Percentiles rank a stretch among this genome's conserved stretches.
phyloP scores from a whole-genome alignment of 768 basidiomycete species.

The Collybiopsis confluens region DNA sequence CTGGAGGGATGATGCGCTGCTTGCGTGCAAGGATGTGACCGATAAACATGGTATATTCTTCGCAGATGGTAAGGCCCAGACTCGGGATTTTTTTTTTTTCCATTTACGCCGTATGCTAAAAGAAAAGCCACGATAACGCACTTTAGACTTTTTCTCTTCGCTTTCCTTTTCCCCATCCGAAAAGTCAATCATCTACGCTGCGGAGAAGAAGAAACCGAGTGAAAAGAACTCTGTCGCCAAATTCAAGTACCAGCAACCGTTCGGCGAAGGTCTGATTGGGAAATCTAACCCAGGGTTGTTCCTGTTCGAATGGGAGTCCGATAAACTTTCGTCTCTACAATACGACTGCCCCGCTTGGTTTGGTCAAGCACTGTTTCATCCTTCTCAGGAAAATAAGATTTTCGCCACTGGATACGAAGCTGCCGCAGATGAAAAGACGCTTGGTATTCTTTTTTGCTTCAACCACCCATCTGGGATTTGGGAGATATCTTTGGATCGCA shows the following conservation, averaged over 20 bases:
- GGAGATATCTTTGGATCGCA: constrained; percentile 32
- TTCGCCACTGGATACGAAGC: constrained; percentile 63
- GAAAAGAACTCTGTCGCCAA: constrained; percentile 24
- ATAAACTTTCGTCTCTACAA: constrained; percentile 9
- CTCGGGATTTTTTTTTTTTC: not conserved
- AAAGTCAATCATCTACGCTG: constrained; percentile 51
- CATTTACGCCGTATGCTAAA: not conserved
- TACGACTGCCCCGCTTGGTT: constrained; percentile 31
- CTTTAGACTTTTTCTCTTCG: constrained; percentile 46
- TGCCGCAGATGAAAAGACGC: constrained; percentile 49
- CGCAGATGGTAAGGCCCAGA: constrained; percentile 49
- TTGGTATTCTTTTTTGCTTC: constrained; percentile 57
- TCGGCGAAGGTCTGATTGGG: constrained; percentile 58
- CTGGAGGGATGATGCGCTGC: constrained; percentile 43
- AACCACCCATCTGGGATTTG: constrained; percentile 60
- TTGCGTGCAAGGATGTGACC: constrained; percentile 51
- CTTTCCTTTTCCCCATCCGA: constrained; percentile 54
- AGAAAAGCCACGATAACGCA: not conserved
- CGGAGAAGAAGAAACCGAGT: constrained; percentile 41
- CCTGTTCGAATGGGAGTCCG: constrained; percentile 43
- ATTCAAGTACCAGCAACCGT: constrained; percentile 53
- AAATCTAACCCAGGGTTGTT: constrained; percentile 52
- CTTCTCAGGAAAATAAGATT: constrained; percentile 26
- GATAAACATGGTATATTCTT: constrained; percentile 57
- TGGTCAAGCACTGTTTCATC: constrained; percentile 53